Evolutionary conservation across 148 eudicot genomes (phyloP), one percentile per base, ranked within the genome.

Genomic region (Rhododendron vialii): DNA sequence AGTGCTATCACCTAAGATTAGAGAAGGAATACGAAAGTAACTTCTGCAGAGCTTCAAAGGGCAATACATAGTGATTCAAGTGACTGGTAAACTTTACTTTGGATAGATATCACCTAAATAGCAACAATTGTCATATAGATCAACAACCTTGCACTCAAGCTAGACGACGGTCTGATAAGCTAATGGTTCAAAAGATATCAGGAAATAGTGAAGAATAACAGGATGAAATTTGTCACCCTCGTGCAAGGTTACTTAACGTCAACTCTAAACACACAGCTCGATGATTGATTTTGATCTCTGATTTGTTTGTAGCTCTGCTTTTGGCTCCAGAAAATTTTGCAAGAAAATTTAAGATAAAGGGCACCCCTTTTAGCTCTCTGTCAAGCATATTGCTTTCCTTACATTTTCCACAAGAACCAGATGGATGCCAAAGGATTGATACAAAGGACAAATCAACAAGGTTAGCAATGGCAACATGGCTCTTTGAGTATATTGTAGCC

Each of bases 321-420:
- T 82, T 77, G 2, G 20, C 18, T 74, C 69, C 35, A 41, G 35
- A 53, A 53, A 74, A 38, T 15, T 81, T 41, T 9, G 50, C 80
- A 69, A 82, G 28, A 38, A 74, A 82, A 18, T 33, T 38, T 30
- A 45, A 18, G 20, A 86, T 36, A 76, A 55, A 38, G 73, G 28
- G 41, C 74, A 22, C 50, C 11, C 81, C 17, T 63, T 53, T 43
- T 2, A 85, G 48, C 79, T 48, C 83, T 81, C 14, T 81, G 38
- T 77, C 43, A 78, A 87, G 86, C 83, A 78, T 33, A 83, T 48
- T 24, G 4, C 67, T 35, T 87, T 78, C 83, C 18, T 77, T 41
- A 13, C 22, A 50, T 48, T 86, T 51, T 48, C 69, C 47, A 26
- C 61, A 76, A 78, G 51, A 78, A 77, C 18, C 81, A 53, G 30